Base-by-base conservation (phyloP, 345 rosid species). In the Limnanthes douglasii region DNA sequence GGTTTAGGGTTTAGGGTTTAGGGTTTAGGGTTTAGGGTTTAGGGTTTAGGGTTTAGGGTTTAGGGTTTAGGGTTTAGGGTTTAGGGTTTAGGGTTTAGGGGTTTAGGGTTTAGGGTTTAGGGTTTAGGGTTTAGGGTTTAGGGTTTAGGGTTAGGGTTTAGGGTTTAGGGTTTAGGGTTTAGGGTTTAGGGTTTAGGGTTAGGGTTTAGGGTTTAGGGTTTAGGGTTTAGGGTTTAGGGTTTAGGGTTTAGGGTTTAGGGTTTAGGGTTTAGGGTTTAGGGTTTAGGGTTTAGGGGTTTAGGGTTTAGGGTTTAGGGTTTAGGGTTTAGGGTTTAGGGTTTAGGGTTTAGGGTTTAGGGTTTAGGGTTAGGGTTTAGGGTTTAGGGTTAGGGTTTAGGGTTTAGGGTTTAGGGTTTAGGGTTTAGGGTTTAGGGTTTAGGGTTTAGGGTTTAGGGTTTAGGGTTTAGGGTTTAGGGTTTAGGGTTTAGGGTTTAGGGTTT, bases 171-270 rank as follows among this genome's bases (percentile, higher is more conserved):
- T 47, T 37, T 47, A 37, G 50, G 50, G 49, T 48, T 48, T 48
- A 48, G 54, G 54, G 54, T 38, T 39, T 39, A 38, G 54, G 25
- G 25, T 8, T 48, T 29, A 31, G 45, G 54, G 47, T 50, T 39
- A 15, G 39, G 46, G 22, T 39, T 22, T 22, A 22, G 25, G 25
- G 4, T 22, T 3, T 22, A 8, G 8, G 25, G 8, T 22, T 22
- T 22, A 4, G 25, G 4, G 8, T 22, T 22, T 3, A 22, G 25
- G 5, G 25, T 22, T 40, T 50, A 50, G 55, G 55, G 47, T 50
- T 50, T 22, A 34, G 55, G 55, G 31, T 50, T 40, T 31, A 40
- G 56, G 56, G 48, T 50, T 40, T 40, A 50, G 56, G 56, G 56
- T 50, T 3, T 4, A 8, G 25, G 25, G n/a, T n/a, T n/a, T n/a